Evolutionary conservation across 148 eudicot genomes (phyloP).

Genomic region (Arctostaphylos glauca): DNA sequence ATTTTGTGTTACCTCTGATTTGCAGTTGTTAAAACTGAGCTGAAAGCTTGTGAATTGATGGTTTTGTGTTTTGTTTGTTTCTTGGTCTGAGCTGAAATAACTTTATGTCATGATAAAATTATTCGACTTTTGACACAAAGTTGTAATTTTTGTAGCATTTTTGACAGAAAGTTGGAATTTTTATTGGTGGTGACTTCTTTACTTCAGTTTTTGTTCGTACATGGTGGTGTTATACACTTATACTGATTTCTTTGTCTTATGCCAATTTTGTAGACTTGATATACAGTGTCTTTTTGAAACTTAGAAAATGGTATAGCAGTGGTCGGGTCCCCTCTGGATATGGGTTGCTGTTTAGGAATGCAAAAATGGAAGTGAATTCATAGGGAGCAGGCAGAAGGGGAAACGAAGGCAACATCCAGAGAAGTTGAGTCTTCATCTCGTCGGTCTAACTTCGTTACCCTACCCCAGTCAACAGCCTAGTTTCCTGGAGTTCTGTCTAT

Average conservation of each 20-base stretch:
- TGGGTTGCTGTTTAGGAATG: too few relatives aligned
- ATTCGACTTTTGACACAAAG: too few relatives aligned
- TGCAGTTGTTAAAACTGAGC: not conserved
- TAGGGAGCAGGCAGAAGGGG: too few relatives aligned
- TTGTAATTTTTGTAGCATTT: not conserved
- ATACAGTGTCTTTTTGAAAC: not conserved
- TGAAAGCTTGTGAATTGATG: not conserved
- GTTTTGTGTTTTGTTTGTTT: not conserved
- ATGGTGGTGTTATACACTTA: not conserved
- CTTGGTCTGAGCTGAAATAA: slow-evolving; percentile 1
- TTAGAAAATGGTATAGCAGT: too few relatives aligned
- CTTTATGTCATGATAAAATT: not conserved
- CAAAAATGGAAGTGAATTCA: too few relatives aligned
- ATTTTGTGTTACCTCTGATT: not conserved
- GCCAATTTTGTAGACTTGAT: not conserved
- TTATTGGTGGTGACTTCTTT: not conserved
- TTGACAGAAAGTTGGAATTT: not conserved
- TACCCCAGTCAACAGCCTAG: too few relatives aligned
- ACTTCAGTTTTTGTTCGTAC: not conserved
- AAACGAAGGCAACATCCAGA: too few relatives aligned
- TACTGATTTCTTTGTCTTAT: not conserved
- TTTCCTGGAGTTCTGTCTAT: too few relatives aligned
- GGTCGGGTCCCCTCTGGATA: too few relatives aligned
- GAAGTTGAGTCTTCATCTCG: too few relatives aligned
- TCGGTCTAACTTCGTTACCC: too few relatives aligned